Conservation (phyloP, 148 eudicot species). For the Heliamphora exappendiculata region DNA sequence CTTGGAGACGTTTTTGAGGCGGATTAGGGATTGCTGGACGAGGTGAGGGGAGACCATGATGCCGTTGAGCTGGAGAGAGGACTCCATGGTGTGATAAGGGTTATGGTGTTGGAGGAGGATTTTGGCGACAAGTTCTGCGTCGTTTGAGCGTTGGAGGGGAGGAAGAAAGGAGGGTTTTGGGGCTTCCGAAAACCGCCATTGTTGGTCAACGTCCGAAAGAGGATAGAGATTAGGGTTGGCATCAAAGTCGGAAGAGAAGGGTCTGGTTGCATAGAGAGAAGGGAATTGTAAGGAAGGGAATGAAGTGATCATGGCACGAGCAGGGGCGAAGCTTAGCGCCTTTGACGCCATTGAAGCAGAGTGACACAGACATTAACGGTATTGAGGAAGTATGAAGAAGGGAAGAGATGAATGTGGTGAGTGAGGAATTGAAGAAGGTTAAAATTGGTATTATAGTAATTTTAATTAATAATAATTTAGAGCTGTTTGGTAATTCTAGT, state of each 20-base stretch:
- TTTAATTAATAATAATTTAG: no score
- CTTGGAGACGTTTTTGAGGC: constrained; percentile 57
- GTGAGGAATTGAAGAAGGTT: no score
- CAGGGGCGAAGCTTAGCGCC: not conserved
- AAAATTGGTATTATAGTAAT: no score
- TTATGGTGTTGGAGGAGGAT: constrained; percentile 75
- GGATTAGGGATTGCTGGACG: constrained; percentile 77
- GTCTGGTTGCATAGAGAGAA: constrained; percentile 8
- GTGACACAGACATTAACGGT: not conserved
- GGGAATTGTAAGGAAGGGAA: not conserved
- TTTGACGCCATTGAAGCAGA: not conserved
- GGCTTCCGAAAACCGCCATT: not conserved
- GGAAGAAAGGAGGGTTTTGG: constrained; percentile 45
- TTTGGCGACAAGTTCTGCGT: constrained; percentile 53
- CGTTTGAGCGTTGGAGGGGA: constrained; percentile 32
- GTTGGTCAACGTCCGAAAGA: not conserved
- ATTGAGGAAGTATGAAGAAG: no score
- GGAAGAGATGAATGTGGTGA: no score
- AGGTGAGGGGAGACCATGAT: constrained; percentile 45
- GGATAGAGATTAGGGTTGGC: not conserved
- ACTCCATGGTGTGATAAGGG: constrained; percentile 87
- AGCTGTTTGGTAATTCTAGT: no score
- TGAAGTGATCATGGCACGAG: not conserved
- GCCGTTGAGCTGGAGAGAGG: constrained; percentile 83
- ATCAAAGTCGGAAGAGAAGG: constrained; percentile 8